phyloP scores from a whole-genome alignment of 2,329 filamentous ascomycete species.

The Hypoxylon sp. region DNA sequence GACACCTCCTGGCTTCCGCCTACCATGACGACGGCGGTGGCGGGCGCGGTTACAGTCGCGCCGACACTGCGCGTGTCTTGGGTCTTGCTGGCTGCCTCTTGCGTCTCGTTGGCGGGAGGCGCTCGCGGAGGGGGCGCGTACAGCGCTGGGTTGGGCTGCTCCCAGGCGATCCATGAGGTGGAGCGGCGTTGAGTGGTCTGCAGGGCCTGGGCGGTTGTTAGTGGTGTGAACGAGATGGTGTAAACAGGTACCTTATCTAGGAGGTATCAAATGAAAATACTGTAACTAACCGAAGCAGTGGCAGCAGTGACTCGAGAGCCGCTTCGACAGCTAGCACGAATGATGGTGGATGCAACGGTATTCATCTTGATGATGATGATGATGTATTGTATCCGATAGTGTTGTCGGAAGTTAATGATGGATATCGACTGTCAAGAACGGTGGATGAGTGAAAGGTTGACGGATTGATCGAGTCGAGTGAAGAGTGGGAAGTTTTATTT shows the following conservation, averaged over 20 bases:
- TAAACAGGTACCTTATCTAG: too few species aligned
- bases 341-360: slow-evolving; percentile 8
- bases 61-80: slow-evolving; percentile 6
- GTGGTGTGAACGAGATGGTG: not conserved
- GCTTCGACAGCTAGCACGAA: not conserved
- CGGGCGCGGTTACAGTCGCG: slow-evolving; percentile 16
- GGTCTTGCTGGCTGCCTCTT: not conserved
- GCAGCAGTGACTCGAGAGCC: not conserved
- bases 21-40: slow-evolving; percentile 11
- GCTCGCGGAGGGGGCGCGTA: slow-evolving; percentile 23
- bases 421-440: not conserved
- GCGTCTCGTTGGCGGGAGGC: slow-evolving; percentile 1
- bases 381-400: too few species aligned
- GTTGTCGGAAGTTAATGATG: slow-evolving; percentile 15
- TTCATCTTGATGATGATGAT: slow-evolving; percentile 34
- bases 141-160: slow-evolving; percentile 40
- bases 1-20: slow-evolving; percentile 26
- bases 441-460: not conserved
- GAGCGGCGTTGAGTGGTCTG: slow-evolving; percentile 8
- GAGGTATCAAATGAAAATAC: not conserved
- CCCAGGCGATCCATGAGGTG: slow-evolving; percentile 43
- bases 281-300: slow-evolving; percentile 13
- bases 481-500: too few species aligned
- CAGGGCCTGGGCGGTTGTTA: slow-evolving; percentile 10
- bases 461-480: too few species aligned